A percentile compares a stretch with the other conserved stretches of the same genome.
Evolutionary conservation across 495 filamentous ascomycete genomes (phyloP).

Genomic region (Tuber magnatum): DNA sequence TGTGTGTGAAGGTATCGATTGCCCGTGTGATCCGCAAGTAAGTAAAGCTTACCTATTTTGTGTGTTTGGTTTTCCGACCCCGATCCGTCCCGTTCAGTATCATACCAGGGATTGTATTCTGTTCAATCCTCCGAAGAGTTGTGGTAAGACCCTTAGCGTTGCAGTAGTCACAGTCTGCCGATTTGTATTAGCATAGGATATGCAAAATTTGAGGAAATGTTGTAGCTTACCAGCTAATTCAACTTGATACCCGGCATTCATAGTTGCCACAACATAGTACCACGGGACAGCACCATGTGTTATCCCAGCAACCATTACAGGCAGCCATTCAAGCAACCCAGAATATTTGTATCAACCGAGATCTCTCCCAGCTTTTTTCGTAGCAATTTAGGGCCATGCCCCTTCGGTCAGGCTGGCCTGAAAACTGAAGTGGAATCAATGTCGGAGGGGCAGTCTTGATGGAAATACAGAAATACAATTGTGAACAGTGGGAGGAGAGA

Average conservation of each 20-base stretch:
- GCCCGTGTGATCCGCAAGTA: no score
- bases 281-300: slow-evolving; percentile 87
- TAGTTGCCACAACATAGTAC: slow-evolving; percentile 92
- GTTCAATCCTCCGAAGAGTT: slow-evolving; percentile 82
- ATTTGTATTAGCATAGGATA: slow-evolving; percentile 9
- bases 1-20: no score
- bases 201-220: not conserved
- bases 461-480: no score
- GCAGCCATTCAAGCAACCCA: slow-evolving; percentile 77
- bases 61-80: no score
- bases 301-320: slow-evolving; percentile 92
- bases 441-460: no score
- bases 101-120: slow-evolving; percentile 82
- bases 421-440: no score
- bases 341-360: slow-evolving; percentile 99
- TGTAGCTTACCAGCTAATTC: slow-evolving; percentile 57
- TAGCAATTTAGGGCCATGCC: slow-evolving; percentile 79
- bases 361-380: slow-evolving; percentile 78
- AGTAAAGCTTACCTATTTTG: no score
- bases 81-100: slow-evolving; percentile 49
- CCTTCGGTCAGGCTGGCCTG: slow-evolving; percentile 67
- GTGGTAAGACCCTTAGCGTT: slow-evolving; percentile 82
- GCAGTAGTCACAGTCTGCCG: slow-evolving; percentile 77
- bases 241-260: slow-evolving; percentile 90
- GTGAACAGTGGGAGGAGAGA: no score